Base-by-base conservation (phyloP, 208 protist genomes). In the Leishmania amazonensis region DNA sequence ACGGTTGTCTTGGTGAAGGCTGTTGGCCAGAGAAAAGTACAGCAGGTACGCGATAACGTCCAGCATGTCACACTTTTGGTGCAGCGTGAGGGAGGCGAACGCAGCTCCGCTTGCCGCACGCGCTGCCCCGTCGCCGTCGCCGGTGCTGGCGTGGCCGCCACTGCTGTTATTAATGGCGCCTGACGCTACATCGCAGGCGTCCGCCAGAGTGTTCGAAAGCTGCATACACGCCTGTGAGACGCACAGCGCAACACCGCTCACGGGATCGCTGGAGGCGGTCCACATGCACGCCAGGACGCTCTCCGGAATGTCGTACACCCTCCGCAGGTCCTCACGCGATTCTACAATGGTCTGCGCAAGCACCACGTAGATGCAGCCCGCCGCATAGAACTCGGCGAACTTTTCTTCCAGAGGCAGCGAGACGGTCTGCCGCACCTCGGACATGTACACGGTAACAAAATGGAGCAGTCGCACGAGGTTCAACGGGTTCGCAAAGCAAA, bases 1-100 rank as follows among this genome's bases (percentile, higher is more conserved):
- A 62, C n/a, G 38, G 58, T 54, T 51, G 71, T 83, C 83, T 45
- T 76, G 81, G 54, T 85, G 76, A 24, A 24, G 21, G 64, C 89
- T 91, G 80, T 89, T 90, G 17, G 75, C 77, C 38, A 95, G 87
- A 24, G 78, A 90, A 73, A 95, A 95, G 83, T 93, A 86, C 21
- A 94, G 85, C 17, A 95, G 80, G 51, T 92, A 87, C 0, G 76
- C 75, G 62, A 94, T 80, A 21, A 92, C 78, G 78, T 95, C 88
- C 1, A 97, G 84, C 82, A 97, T 74, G 51, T 88, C 86, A n/a
- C 79, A 83, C 75, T 75, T 76, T 47, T 86, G 75, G 62, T 75
- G 79, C 31, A 57, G 70, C 45, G 78, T 78, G 75, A 83, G 75
- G 0, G 58, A 58, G 9, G 74, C 75, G 28, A 83, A 71, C 42